Evolutionary conservation across 2,329 filamentous ascomycete species (phyloP).

Genomic region (Beauveria medogensis): DNA sequence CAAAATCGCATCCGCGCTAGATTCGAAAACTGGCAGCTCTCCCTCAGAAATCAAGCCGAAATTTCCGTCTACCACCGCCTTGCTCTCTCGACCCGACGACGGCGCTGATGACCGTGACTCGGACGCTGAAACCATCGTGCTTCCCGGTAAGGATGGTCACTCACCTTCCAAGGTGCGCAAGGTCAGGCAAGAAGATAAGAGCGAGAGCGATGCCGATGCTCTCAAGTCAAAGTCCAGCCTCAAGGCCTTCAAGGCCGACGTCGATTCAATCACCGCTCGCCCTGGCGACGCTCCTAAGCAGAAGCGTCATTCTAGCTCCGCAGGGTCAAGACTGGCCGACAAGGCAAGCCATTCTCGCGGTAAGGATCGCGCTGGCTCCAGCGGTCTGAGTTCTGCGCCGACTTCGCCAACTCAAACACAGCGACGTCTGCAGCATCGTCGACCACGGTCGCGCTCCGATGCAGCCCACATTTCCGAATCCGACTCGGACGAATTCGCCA

Average conservation of each 20-base stretch:
- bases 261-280: conserved; percentile 24
- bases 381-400: conserved; percentile 51
- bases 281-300: conserved; percentile 30
- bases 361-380: conserved; percentile 41
- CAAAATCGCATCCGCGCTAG: conserved; percentile 1
- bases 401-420: conserved; percentile 41
- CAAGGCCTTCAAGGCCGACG: conserved; percentile 25
- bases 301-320: conserved; percentile 34
- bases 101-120: conserved; percentile 51
- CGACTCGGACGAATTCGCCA: conserved; percentile 45
- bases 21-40: conserved; percentile 6
- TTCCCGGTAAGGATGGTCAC: conserved; percentile 56
- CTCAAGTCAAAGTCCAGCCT: conserved; percentile 25
- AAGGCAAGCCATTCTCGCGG: conserved; percentile 31
- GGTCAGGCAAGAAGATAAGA: conserved; percentile 56
- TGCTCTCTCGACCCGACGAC: conserved; percentile 27
- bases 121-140: conserved; percentile 64
- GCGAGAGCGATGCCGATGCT: conserved; percentile 43
- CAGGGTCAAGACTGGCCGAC: conserved; percentile 24
- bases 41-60: conserved; percentile 15
- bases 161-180: conserved; percentile 57
- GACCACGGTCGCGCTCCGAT: conserved; percentile 26
- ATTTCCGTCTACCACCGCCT: conserved; percentile 22
- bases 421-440: conserved; percentile 25
- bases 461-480: conserved; percentile 41